Percentiles rank a stretch among this genome's conserved stretches.
Evolutionary conservation across 768 basidiomycete species (phyloP).

Genomic region (Tubosaeta sp.): DNA sequence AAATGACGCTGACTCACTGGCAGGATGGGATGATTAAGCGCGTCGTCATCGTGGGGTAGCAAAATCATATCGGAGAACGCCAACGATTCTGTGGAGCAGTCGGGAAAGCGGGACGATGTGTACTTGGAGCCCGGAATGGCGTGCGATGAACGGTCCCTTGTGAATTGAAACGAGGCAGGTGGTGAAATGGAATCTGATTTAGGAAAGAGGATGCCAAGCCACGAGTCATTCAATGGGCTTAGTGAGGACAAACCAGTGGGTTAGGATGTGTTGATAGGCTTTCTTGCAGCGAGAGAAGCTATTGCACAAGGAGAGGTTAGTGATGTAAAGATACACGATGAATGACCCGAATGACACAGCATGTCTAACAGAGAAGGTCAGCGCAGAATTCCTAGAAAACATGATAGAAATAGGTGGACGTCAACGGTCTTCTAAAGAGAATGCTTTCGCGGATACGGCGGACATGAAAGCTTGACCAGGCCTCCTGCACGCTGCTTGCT

Average conservation of each 20-base stretch:
- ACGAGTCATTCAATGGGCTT: constrained; percentile 15
- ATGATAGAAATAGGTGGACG: constrained; percentile 18
- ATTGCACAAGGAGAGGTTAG: constrained; percentile 9
- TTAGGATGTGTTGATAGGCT: constrained; percentile 7
- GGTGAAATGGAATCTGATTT: constrained; percentile 12
- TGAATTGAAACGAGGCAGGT: constrained; percentile 18
- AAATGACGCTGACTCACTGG: not conserved
- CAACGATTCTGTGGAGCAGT: constrained; percentile 17
- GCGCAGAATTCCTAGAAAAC: constrained; percentile 14
- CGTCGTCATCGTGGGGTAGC: constrained; percentile 22
- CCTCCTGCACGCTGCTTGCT: constrained; percentile 17
- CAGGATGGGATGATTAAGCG: not conserved
- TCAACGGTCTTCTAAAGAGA: constrained; percentile 19
- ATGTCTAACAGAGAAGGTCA: constrained; percentile 11
- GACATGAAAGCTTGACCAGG: constrained; percentile 22
- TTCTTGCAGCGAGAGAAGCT: constrained; percentile 9
- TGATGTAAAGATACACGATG: constrained; percentile 29
- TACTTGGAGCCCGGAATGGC: constrained; percentile 6
- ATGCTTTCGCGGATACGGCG: constrained; percentile 19
- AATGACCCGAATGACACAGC: constrained; percentile 12
- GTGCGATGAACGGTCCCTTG: constrained; percentile 11
- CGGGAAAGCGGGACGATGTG: constrained; percentile 5
- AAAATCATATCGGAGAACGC: constrained; percentile 5
- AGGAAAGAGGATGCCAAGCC: constrained; percentile 13
- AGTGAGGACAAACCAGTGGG: constrained; percentile 14